phyloP scores from a whole-genome alignment of 192 early-diverging fungal species.

The Linnemannia elongata region DNA sequence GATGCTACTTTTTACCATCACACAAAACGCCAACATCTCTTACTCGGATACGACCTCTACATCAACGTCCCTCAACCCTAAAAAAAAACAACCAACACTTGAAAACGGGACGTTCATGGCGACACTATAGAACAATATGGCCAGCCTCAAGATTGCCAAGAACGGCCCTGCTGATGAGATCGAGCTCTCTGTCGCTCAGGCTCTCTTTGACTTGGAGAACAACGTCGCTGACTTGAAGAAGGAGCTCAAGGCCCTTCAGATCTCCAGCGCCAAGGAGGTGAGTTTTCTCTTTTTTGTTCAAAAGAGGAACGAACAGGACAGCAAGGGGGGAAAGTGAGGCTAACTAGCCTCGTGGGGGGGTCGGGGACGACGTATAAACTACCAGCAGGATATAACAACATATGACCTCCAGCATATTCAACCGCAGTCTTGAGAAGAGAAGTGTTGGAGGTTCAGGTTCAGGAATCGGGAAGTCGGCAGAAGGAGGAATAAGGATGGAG shows the following conservation, averaged over 20 bases:
- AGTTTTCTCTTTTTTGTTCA: slow-evolving; percentile 19
- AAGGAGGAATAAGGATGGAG: not conserved
- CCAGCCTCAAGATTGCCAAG: slow-evolving; percentile 61
- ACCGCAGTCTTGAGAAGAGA: no score
- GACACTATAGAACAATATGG: slow-evolving; percentile 48
- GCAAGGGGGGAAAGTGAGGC: not conserved
- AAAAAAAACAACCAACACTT: not conserved
- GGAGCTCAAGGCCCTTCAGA: slow-evolving; percentile 95
- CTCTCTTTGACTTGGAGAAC: slow-evolving; percentile 95
- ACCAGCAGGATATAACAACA: no score
- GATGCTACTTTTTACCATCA: not conserved
- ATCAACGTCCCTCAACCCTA: not conserved
- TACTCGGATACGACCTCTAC: not conserved
- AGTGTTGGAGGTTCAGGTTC: not conserved
- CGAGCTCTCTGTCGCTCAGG: slow-evolving; percentile 95
- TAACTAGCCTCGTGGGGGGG: no score
- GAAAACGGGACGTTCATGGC: not conserved
- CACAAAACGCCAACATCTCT: not conserved
- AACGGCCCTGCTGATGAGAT: slow-evolving; percentile 77
- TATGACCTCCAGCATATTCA: no score
- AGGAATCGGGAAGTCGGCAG: not conserved
- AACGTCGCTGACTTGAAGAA: slow-evolving; percentile 97
- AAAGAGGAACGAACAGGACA: not conserved
- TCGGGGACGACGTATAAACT: not conserved
- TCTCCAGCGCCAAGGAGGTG: slow-evolving; percentile 96